Percentiles rank a stretch among this genome's conserved stretches.
phyloP scores from a whole-genome alignment of 768 basidiomycete genomes.

The Kwoniella pini region DNA sequence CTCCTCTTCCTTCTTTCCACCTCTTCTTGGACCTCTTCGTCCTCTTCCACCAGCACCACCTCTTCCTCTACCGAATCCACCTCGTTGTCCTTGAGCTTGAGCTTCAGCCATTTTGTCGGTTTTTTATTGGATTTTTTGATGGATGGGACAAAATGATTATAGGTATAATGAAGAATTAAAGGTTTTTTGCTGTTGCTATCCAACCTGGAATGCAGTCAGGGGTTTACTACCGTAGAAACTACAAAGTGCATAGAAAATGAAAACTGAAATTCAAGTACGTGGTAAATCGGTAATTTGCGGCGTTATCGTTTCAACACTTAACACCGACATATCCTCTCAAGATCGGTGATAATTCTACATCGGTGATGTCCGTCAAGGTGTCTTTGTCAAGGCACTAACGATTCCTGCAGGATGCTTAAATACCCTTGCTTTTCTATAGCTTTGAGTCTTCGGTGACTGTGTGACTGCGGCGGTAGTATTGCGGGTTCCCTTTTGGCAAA shows the following conservation, averaged over 20 bases:
- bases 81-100: conserved; percentile 60
- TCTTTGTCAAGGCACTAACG: background rate
- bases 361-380: background rate
- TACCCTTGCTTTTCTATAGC: no score
- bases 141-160: conserved; percentile 5
- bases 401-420: background rate
- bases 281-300: background rate
- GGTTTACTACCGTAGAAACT: no score
- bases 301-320: background rate
- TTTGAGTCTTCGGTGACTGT: no score
- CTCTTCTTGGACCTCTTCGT: conserved; percentile 81
- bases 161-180: background rate
- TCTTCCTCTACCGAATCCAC: conserved; percentile 81
- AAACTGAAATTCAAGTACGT: no score
- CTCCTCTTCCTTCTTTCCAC: conserved; percentile 98
- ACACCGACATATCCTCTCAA: background rate
- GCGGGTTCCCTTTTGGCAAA: background rate
- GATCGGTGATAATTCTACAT: no score
- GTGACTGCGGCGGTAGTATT: conserved; percentile 2
- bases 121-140: conserved; percentile 23
- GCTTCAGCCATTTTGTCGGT: conserved; percentile 58
- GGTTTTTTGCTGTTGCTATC: background rate
- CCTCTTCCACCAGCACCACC: conserved; percentile 61
- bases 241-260: no score
- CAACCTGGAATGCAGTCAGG: no score